Percentiles rank a stretch among this genome's conserved stretches.
Evolutionary conservation across 495 filamentous ascomycete species (phyloP).

Genomic region (Hypomontagnella submonticulosa): DNA sequence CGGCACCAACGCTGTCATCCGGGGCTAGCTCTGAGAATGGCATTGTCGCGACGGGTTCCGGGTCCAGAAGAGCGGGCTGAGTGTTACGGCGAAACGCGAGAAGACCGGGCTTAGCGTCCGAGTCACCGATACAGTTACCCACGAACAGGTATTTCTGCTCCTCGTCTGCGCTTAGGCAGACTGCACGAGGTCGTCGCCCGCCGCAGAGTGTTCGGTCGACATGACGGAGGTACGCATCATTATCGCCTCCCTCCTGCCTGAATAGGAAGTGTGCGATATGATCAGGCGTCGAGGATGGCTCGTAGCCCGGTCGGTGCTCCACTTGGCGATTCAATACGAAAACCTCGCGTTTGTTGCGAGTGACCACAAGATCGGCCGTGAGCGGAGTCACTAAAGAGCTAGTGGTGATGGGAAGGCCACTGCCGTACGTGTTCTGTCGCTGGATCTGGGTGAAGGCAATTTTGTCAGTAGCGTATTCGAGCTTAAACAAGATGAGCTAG

Average conservation of each 20-base stretch:
- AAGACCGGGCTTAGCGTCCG: slow-evolving; percentile 15
- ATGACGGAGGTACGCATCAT: too few relatives aligned
- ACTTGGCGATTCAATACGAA: slow-evolving; percentile 41
- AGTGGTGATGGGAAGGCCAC: too few relatives aligned
- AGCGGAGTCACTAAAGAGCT: slow-evolving; percentile 8
- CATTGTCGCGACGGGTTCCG: slow-evolving; percentile 26
- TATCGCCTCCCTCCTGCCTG: slow-evolving; percentile 21
- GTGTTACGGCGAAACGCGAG: slow-evolving; percentile 35
- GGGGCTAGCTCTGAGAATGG: slow-evolving; percentile 9
- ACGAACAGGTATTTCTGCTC: slow-evolving; percentile 39
- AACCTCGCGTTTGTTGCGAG: slow-evolving; percentile 39
- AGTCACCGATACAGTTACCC: slow-evolving; percentile 38
- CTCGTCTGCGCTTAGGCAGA: slow-evolving; percentile 33
- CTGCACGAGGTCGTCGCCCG: slow-evolving; percentile 41
- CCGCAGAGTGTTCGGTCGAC: background rate
- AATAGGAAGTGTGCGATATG: slow-evolving; percentile 46
- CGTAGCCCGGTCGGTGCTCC: slow-evolving; percentile 24
- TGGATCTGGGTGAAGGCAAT: slow-evolving; percentile 29
- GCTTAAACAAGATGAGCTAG: slow-evolving; percentile 38
- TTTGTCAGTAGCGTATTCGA: slow-evolving; percentile 35
- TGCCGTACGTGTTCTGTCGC: slow-evolving; percentile 43
- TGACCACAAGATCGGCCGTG: slow-evolving; percentile 39
- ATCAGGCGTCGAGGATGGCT: slow-evolving; percentile 33
- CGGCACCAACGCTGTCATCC: too few relatives aligned
- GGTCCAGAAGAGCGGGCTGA: slow-evolving; percentile 15